These are phyloP conservation scores for Acer negundo DNA, from an alignment of 345 rosid species.

Conservation along the genomic window DNA sequence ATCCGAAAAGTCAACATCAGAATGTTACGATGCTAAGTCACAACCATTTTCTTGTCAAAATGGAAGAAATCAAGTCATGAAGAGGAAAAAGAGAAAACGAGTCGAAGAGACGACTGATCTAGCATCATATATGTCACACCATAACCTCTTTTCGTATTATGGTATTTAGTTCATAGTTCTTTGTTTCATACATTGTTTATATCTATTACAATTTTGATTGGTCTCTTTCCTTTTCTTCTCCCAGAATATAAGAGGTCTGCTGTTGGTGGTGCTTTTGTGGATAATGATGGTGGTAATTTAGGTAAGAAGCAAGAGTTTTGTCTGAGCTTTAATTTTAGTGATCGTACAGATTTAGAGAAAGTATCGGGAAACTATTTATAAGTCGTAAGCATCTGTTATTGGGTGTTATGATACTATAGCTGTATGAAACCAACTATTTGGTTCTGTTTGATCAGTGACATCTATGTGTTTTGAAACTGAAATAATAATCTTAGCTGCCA, in stretches of 20 bases:
- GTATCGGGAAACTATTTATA: background rate
- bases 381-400: background rate
- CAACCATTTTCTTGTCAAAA: conserved; percentile 46
- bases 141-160: conserved; percentile 66
- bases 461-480: background rate
- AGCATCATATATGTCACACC: conserved; percentile 46
- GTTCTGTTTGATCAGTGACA: background rate
- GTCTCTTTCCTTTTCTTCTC: conserved; percentile 20
- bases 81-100: conserved; percentile 67
- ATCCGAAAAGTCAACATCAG: conserved; percentile 33
- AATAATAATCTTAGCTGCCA: background rate
- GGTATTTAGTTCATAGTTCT: conserved; percentile 44
- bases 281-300: conserved; percentile 48
- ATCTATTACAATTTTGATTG: conserved; percentile 14
- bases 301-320: conserved; percentile 33
- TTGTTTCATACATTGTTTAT: conserved; percentile 12
- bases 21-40: conserved; percentile 48
- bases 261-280: conserved; percentile 41
- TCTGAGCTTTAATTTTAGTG: background rate
- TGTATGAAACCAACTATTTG: background rate
- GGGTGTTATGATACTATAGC: background rate
- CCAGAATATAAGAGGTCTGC: conserved; percentile 56
- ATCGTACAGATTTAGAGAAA: conserved; percentile 4
- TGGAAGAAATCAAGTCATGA: conserved; percentile 44
- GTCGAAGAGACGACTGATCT: conserved; percentile 64